Percentiles rank a stretch among this genome's conserved stretches.
Evolutionary conservation across 2,329 filamentous ascomycete genomes (phyloP).

Genomic region (Colletotrichum endophyticum): DNA sequence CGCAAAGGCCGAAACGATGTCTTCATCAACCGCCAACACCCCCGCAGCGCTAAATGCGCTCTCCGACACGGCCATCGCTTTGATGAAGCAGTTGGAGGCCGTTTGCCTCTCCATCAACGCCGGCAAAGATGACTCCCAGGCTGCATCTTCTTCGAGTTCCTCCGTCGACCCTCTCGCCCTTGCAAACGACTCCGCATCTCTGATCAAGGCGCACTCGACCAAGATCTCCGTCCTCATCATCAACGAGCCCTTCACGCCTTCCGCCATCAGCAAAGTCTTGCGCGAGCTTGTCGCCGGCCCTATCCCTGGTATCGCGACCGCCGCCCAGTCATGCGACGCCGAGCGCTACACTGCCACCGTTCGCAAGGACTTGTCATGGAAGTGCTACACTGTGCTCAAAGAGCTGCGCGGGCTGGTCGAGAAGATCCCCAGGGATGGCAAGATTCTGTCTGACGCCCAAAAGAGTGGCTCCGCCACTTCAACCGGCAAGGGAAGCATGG

Average conservation of each 20-base stretch:
- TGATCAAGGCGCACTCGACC: conserved; percentile 83
- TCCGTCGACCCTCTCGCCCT: conserved; percentile 67
- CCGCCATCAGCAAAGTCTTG: conserved; percentile 74
- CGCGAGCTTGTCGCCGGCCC: conserved; percentile 74
- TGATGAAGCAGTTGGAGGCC: conserved; percentile 48
- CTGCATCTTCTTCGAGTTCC: conserved; percentile 18
- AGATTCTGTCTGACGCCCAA: conserved; percentile 50
- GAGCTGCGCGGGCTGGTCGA: conserved; percentile 67
- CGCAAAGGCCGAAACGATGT: background rate
- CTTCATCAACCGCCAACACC: conserved; percentile 23
- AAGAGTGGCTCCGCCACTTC: conserved; percentile 44
- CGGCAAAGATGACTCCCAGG: conserved; percentile 21
- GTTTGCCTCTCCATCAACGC: conserved; percentile 45
- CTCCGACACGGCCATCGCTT: conserved; percentile 38
- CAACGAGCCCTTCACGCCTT: conserved; percentile 84
- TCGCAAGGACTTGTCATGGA: conserved; percentile 65
- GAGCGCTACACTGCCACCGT: conserved; percentile 67
- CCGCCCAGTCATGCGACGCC: conserved; percentile 68
- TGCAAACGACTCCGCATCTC: conserved; percentile 71
- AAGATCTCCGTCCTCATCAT: conserved; percentile 88
- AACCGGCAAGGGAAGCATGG: conserved; percentile 57
- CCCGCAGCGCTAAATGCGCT: conserved; percentile 43
- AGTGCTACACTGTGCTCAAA: conserved; percentile 63
- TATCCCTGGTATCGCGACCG: conserved; percentile 76
- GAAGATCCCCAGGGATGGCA: conserved; percentile 65